Percentiles rank a stretch among this genome's conserved stretches.
phyloP scores from a whole-genome alignment of 1,284 basidiomycete genomes.

The Leccinum fallax region DNA sequence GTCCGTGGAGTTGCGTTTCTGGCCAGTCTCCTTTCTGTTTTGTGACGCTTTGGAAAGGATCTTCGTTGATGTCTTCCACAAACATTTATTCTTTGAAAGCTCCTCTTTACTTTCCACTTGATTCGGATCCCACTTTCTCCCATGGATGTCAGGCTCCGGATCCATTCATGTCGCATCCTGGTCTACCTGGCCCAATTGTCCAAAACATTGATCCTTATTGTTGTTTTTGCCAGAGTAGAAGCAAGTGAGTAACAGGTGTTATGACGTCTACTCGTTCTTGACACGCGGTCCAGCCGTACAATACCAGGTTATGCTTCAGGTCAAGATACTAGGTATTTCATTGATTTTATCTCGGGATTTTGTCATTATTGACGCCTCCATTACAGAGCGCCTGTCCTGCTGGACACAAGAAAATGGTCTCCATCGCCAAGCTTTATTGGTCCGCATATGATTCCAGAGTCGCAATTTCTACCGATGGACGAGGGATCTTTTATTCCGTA shows the following conservation, averaged over 20 bases:
- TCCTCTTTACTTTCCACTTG: not conserved
- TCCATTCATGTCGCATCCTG: not conserved
- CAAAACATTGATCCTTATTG: not conserved
- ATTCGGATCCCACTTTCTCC: not conserved
- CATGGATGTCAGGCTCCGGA: not conserved
- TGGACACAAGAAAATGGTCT: conserved; percentile 6
- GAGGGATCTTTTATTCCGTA: not conserved
- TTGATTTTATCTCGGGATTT: no score
- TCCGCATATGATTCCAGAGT: not conserved
- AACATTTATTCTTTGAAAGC: not conserved
- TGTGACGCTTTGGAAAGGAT: no score
- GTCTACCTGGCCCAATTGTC: no score
- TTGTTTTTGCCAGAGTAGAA: not conserved
- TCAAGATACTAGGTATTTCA: not conserved
- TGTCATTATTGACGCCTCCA: not conserved
- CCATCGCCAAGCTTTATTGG: not conserved
- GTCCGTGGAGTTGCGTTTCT: not conserved
- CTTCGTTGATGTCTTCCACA: not conserved
- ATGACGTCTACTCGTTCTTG: not conserved
- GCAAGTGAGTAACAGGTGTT: not conserved
- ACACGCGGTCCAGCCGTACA: not conserved
- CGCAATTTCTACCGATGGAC: not conserved
- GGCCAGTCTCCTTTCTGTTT: not conserved
- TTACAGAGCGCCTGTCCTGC: not conserved
- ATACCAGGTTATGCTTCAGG: no score